phyloP scores from a whole-genome alignment of 805 yeast genomes.

The Nakazawaea ernobii region DNA sequence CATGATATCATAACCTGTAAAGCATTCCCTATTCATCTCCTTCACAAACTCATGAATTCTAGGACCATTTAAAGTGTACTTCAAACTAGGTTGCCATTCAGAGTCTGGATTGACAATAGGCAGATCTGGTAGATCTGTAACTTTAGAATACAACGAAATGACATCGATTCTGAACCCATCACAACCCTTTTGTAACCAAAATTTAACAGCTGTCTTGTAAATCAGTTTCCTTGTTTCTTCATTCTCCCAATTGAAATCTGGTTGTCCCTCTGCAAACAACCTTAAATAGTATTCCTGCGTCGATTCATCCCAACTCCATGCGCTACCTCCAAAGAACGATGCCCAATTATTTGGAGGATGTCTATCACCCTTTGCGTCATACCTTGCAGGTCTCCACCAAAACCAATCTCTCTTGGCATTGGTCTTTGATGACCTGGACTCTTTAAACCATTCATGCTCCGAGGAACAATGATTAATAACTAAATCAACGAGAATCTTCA shows the following conservation, averaged over 20 bases:
- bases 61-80: constrained; percentile 39
- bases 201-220: constrained; percentile 41
- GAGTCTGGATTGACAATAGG: constrained; percentile 37
- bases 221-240: constrained; percentile 31
- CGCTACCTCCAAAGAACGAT: constrained; percentile 46
- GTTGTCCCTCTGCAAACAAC: constrained; percentile 48
- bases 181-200: constrained; percentile 51
- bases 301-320: constrained; percentile 50
- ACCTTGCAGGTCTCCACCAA: constrained; percentile 47
- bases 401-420: constrained; percentile 59
- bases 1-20: constrained; percentile 43
- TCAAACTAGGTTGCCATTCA: constrained; percentile 33
- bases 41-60: constrained; percentile 53
- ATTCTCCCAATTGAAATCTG: constrained; percentile 60
- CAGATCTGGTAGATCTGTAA: constrained; percentile 39
- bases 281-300: constrained; percentile 52
- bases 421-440: constrained; percentile 42
- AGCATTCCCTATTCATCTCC: constrained; percentile 39
- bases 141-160: constrained; percentile 47
- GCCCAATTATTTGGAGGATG: constrained; percentile 57
- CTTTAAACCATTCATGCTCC: constrained; percentile 54
- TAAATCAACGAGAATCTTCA: constrained; percentile 48
- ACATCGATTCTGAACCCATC: constrained; percentile 58
- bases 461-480: constrained; percentile 55
- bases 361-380: constrained; percentile 42